phyloP scores from a whole-genome alignment of 176 grass and related monocot genomes.

The Echinochloa phyllopogon region DNA sequence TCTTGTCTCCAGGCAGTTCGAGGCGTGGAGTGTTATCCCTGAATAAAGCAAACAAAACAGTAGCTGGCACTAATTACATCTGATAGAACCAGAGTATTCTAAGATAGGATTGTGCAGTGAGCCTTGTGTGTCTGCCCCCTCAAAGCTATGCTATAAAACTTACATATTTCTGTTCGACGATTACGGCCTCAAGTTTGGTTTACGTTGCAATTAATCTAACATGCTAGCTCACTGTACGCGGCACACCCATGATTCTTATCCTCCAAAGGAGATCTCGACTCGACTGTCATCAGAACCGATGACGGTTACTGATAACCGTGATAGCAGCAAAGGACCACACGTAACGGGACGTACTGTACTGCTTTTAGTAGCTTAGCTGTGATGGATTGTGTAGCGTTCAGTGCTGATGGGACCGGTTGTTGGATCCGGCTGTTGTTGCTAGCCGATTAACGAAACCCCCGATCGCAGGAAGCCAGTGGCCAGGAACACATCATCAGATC shows the following conservation, averaged over 20 bases:
- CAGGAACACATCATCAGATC: background rate
- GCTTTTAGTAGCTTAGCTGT: background rate
- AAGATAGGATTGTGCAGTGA: too few species aligned
- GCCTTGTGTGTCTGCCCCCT: too few species aligned
- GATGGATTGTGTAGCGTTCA: background rate
- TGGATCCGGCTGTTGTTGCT: background rate
- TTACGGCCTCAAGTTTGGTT: background rate
- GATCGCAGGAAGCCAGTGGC: background rate
- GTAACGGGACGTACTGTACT: background rate
- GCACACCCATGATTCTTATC: background rate
- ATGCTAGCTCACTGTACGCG: too few species aligned
- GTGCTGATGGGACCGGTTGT: conserved; percentile 14
- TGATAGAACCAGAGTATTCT: too few species aligned
- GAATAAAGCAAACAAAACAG: too few species aligned
- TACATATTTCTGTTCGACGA: too few species aligned
- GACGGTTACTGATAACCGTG: background rate
- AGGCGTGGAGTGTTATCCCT: too few species aligned
- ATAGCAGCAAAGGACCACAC: background rate
- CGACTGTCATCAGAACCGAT: background rate
- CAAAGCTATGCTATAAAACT: background rate
- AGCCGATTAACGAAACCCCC: background rate
- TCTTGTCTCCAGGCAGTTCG: too few species aligned
- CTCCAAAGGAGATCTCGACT: background rate
- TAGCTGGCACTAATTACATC: too few species aligned
- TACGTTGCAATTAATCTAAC: background rate